These are phyloP conservation scores for Gillenia trifoliata DNA, from an alignment of 306 rosid species.

Conservation along the genomic window DNA sequence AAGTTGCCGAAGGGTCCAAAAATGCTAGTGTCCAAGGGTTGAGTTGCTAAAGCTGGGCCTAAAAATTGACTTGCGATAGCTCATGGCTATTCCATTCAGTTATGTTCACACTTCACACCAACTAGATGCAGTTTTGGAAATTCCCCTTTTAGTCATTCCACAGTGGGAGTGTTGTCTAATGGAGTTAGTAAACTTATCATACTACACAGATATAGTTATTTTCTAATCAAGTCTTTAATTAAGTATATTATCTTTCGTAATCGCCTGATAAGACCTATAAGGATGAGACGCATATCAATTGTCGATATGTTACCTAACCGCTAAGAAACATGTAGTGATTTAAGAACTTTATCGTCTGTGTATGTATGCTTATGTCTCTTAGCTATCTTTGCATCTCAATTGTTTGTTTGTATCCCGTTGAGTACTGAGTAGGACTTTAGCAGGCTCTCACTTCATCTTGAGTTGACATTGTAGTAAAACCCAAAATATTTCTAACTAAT, in stretches of 20 bases:
- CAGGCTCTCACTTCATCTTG: not conserved
- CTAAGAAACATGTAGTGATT: not conserved
- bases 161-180: not conserved
- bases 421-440: not conserved
- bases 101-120: not conserved
- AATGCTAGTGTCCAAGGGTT: not conserved
- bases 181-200: not conserved
- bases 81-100: not conserved
- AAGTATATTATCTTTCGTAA: not conserved
- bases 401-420: not conserved
- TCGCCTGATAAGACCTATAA: not conserved
- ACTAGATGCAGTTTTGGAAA: not conserved
- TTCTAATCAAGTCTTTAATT: not conserved
- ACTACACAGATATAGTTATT: not conserved
- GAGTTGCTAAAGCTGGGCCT: conserved; percentile 3
- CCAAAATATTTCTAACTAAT: not conserved
- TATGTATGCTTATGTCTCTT: not conserved
- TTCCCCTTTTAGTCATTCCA: not conserved
- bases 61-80: not conserved
- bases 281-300: not conserved
- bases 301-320: not conserved
- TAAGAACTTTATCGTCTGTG: not conserved
- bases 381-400: not conserved
- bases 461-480: not conserved
- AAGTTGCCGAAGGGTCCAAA: not conserved